Evolutionary conservation across 169 alveolate genomes (phyloP).

Genomic region (Neospora caninum): DNA sequence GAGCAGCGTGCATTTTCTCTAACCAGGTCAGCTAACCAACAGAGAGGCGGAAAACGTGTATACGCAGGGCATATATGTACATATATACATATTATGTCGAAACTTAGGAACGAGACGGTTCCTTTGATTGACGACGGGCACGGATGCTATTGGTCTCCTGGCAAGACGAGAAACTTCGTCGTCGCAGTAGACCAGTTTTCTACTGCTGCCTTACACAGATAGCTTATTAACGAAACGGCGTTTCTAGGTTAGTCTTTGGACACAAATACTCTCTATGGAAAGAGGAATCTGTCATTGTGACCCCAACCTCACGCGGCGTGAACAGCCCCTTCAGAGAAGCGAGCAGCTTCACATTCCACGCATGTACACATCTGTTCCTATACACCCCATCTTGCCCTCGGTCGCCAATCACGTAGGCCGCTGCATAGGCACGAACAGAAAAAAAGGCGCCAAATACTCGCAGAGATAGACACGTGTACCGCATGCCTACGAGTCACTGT

Average conservation of each 20-base stretch:
- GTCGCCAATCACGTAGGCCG: no score
- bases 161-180: no score
- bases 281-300: neutral
- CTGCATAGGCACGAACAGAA: no score
- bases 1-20: neutral
- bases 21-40: neutral
- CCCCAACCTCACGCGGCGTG: neutral
- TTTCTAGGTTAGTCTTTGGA: neutral
- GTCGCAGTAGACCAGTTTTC: neutral
- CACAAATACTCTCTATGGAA: neutral
- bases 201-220: neutral
- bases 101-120: neutral
- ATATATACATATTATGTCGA: neutral
- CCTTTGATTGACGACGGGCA: neutral
- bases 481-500: neutral
- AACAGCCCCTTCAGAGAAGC: neutral
- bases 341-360: neutral
- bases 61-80: neutral
- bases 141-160: no score
- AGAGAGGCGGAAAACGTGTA: neutral
- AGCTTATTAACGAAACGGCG: neutral
- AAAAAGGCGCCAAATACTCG: neutral
- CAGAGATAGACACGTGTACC: neutral
- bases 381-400: neutral
- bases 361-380: neutral